Base-by-base conservation (phyloP, 176 grass and related monocot species). In the Oryza rufipogon region DNA sequence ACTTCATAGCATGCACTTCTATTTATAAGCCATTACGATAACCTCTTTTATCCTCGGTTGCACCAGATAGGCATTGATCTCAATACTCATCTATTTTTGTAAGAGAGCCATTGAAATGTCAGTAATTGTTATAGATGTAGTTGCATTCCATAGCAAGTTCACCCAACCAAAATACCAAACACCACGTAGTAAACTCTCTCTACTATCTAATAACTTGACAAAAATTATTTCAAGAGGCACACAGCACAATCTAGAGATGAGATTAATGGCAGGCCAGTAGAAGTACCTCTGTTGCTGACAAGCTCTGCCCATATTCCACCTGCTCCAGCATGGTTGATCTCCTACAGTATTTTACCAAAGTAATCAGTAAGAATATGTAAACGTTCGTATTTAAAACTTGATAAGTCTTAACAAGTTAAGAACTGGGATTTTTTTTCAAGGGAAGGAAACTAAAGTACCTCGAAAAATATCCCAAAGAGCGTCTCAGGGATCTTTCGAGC, bases 311-410 rank as follows among this genome's bases (percentile, higher is more conserved):
- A 98, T 83, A 98, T 84, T 34, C 95, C 95, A 77, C 95, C 95
- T 69, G 95, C 95, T 87, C 95, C 95, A 74, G 95, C 95, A 87
- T 98, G 95, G 69, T 98, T 98, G 72, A 98, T 98, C 73, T 98
- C 95, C 95, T 98, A 64, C 81, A 91, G 42, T 77, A 84, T 68
- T 68, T 41, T 61, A 19, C 8, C 52, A 77, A 64, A 10, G 1
- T 51, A 56, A 58, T 71, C 70, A 69, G 47, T 14, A 52, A 47
- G 66, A 49, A 67, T 52, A 52, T 23, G 78, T 76, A 75, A 60
- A 41, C 16, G 23, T 83, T 39, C 14, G n/a, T 70, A 58, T 0
- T 16, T 60, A 75, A 15, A 49, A 49, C n/a, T 75, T 36, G 44
- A 84, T 7, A 70, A 63, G 9, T 19, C 1, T 23, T 19, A 1